Conservation (phyloP, 495 filamentous ascomycete genomes). For the Articulospora tetracladia region DNA sequence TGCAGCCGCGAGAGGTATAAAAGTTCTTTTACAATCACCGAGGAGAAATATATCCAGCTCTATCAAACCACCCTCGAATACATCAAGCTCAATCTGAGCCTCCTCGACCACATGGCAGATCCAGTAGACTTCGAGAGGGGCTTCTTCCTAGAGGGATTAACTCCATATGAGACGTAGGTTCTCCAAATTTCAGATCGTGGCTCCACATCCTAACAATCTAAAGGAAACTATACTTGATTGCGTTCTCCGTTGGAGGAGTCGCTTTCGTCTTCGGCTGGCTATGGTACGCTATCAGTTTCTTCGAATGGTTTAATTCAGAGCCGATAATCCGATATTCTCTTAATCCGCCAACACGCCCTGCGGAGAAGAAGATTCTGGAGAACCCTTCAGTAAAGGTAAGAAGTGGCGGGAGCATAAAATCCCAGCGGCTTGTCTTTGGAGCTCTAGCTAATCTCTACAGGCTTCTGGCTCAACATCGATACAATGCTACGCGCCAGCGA, state of each 20-base stretch:
- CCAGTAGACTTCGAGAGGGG: background rate
- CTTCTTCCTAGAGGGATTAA: background rate
- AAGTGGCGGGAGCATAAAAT: background rate
- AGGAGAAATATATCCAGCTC: no score
- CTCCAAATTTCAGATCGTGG: background rate
- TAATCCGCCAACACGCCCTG: constrained; percentile 14
- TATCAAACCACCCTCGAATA: no score
- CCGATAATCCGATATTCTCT: constrained; percentile 20
- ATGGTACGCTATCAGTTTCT: constrained; percentile 6
- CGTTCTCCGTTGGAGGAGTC: constrained; percentile 1
- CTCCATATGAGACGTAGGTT: constrained; percentile 11
- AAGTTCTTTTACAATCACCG: no score
- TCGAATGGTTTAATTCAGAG: constrained; percentile 13
- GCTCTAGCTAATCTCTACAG: constrained; percentile 5
- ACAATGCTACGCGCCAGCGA: constrained; percentile 88
- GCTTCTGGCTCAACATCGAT: constrained; percentile 53
- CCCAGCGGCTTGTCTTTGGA: background rate
- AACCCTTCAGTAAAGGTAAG: constrained; percentile 24
- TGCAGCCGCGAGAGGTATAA: background rate
- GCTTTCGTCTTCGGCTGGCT: constrained; percentile 10
- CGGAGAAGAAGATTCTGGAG: constrained; percentile 15
- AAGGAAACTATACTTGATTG: constrained; percentile 12
- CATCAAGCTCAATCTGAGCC: no score
- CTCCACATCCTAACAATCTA: background rate
- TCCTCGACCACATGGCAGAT: background rate